Conservation (phyloP, 2,329 filamentous ascomycete genomes). For the Epichloe bromicola region DNA sequence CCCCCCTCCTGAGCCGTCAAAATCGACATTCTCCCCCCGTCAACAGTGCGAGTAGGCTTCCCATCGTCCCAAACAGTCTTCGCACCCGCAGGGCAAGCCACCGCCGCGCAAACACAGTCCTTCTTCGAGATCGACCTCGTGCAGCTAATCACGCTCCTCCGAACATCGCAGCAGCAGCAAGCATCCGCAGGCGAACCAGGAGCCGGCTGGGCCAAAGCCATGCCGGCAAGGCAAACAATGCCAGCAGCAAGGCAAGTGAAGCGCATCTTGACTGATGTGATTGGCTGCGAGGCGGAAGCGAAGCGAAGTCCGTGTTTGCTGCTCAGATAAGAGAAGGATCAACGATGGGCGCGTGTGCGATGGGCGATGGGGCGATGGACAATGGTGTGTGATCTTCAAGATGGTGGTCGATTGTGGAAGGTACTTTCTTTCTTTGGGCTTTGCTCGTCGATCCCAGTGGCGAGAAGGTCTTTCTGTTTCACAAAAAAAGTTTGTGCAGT, state of each 20-base stretch:
- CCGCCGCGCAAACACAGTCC: conserved; percentile 16
- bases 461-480: no score
- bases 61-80: conserved; percentile 7
- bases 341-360: not conserved
- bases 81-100: conserved; percentile 13
- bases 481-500: no score
- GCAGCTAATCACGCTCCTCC: conserved; percentile 14
- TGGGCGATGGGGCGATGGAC: not conserved
- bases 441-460: not conserved
- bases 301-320: not conserved
- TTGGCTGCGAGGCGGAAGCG: not conserved
- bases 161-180: conserved; percentile 24
- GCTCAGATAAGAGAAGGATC: not conserved
- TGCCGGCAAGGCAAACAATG: conserved; percentile 3
- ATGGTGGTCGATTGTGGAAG: not conserved
- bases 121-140: conserved; percentile 4
- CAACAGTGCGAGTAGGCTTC: not conserved
- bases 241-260: conserved; percentile 11
- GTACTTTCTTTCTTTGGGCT: not conserved
- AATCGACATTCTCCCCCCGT: not conserved
- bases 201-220: conserved; percentile 1
- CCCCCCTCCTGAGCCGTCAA: no score
- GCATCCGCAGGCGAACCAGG: conserved; percentile 4
- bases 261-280: conserved; percentile 10
- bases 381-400: not conserved